These are phyloP conservation scores for Gyrodon lividus DNA, from an alignment of 768 basidiomycete species.

Conservation along the genomic window DNA sequence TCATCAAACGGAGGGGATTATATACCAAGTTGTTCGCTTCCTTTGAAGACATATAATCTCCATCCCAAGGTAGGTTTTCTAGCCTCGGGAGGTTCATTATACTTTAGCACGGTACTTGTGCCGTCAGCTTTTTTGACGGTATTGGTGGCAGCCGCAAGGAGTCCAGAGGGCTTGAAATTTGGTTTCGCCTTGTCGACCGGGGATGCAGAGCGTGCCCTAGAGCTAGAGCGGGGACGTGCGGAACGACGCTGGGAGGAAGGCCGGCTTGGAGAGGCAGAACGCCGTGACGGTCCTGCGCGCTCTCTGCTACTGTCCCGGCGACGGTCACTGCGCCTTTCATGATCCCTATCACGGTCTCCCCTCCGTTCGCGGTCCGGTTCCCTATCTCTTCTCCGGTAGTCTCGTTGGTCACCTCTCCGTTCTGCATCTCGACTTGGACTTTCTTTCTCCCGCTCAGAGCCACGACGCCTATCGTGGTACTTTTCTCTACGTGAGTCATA, in stretches of 20 bases:
- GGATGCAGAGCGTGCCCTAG: slow-evolving; percentile 43
- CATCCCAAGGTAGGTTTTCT: slow-evolving; percentile 87
- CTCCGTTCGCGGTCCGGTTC: slow-evolving; percentile 24
- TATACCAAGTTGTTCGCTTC: slow-evolving; percentile 84
- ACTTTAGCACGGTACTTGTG: slow-evolving; percentile 85
- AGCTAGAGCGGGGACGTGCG: slow-evolving; percentile 35
- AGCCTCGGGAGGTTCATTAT: slow-evolving; percentile 98
- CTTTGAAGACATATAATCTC: slow-evolving; percentile 98
- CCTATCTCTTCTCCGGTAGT: slow-evolving; percentile 10
- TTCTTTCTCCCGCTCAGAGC: slow-evolving; percentile 13
- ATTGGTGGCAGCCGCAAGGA: slow-evolving; percentile 95
- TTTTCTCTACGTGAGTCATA: slow-evolving; percentile 1
- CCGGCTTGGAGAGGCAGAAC: slow-evolving; percentile 62
- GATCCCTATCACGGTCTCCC: slow-evolving; percentile 44
- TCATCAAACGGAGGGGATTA: neutral
- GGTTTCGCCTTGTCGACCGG: slow-evolving; percentile 72
- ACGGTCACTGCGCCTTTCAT: slow-evolving; percentile 32
- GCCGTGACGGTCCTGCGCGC: slow-evolving; percentile 37
- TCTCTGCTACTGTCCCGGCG: slow-evolving; percentile 27
- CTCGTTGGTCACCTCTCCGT: slow-evolving; percentile 17
- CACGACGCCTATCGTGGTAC: slow-evolving; percentile 16
- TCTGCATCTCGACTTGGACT: slow-evolving; percentile 22
- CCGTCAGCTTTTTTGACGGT: slow-evolving; percentile 76
- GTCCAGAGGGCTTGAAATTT: slow-evolving; percentile 84
- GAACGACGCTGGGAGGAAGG: slow-evolving; percentile 31